Base-by-base conservation (phyloP, 345 rosid species). In the Brassica incana region DNA sequence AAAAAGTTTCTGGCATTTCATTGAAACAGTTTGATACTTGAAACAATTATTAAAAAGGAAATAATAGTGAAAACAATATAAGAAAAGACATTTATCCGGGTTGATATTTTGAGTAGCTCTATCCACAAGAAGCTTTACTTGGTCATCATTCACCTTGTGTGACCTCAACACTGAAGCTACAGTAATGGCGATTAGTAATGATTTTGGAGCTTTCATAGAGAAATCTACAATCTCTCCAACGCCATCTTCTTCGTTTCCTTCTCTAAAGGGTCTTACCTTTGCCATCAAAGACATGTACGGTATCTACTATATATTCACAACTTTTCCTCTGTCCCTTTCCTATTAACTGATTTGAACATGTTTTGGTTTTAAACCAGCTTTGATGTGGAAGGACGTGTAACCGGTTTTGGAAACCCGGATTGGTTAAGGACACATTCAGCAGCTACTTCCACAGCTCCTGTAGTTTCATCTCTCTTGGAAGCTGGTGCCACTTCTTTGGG, bases 401-500 rank as follows among this genome's bases (percentile, higher is more conserved):
- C 97, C 76, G 95, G 97, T 45, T 95, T 95, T 78, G 99, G 99
- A 66, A 90, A 90, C 78, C 99, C 95, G 40, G 97, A 92, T 70
- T 95, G 99, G 99, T 90, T 85, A 71, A 83, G 89, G 84, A 92
- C 97, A 71, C 97, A 92, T 82, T 70, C 78, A 3, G 85, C 87
- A 54, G 94, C 97, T 54, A 86, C 85, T 60, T 83, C 91, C 35
- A 91, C 94, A 4, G 94, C 97, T 11, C 95, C 88, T 0, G 88
- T 85, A 59, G 94, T 95, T 78, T 78, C 84, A 75, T 89, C 88
- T 71, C 81, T 92, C 69, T 81, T 92, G 33, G 84, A 25, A 18
- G 93, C 77, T 61, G 99, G 99, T 52, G 99, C 95, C 18, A 87
- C 91, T 1, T 86, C 88, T 14, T 25, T 85, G 73, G 97, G 97